Evolutionary conservation across 257 asterid genomes (phyloP).

Genomic region (Sherardia arvensis): DNA sequence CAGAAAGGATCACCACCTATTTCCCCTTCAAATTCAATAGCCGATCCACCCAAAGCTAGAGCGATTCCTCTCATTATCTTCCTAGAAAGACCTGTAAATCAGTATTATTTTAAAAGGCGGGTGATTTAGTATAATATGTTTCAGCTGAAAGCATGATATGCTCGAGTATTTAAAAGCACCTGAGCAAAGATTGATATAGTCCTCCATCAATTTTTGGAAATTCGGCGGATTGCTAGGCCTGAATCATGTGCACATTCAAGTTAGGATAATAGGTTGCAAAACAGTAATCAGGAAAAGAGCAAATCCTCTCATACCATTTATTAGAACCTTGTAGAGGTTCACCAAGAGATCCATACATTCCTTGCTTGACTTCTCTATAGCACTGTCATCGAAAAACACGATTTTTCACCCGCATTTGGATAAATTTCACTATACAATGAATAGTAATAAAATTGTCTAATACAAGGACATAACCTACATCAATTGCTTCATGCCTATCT

Average conservation of each 20-base stretch:
- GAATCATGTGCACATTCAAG: constrained; percentile 6
- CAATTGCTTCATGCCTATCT: constrained; percentile 95
- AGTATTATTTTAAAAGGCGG: no score
- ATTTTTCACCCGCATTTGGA: not conserved
- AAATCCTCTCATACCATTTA: constrained; percentile 44
- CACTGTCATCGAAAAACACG: constrained; percentile 40
- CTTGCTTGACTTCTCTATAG: constrained; percentile 61
- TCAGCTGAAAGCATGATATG: not conserved
- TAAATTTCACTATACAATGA: not conserved
- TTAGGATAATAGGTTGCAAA: not conserved
- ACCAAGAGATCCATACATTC: constrained; percentile 75
- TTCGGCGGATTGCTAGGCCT: constrained; percentile 76
- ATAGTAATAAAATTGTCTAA: not conserved
- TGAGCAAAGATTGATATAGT: constrained; percentile 66
- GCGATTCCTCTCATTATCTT: constrained; percentile 92
- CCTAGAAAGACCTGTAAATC: constrained; percentile 65
- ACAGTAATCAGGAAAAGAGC: not conserved
- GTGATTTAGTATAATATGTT: not conserved
- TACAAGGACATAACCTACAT: constrained; percentile 41
- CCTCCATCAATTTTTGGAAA: constrained; percentile 55
- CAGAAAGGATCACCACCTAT: constrained; percentile 93
- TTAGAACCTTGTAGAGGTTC: constrained; percentile 61
- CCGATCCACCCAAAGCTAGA: constrained; percentile 60
- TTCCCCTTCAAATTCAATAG: constrained; percentile 54
- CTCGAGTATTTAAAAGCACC: constrained; percentile 33